phyloP scores from a whole-genome alignment of 1,284 basidiomycete species.

The Trichosporon sp. region DNA sequence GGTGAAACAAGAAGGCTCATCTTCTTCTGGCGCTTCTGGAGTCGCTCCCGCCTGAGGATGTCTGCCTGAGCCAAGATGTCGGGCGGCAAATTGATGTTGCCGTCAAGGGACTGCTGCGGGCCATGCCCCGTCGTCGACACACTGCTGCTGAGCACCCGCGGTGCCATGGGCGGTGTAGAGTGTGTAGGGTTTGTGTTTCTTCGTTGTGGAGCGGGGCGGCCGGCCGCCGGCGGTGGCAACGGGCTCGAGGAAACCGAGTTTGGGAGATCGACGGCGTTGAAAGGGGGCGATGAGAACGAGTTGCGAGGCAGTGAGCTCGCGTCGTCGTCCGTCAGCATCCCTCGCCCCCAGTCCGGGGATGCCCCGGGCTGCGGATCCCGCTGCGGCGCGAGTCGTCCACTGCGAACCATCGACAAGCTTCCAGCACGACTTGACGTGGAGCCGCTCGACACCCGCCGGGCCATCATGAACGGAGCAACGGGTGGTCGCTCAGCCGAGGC shows the following conservation, averaged over 20 bases:
- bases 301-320: conserved; percentile 1
- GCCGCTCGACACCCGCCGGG: conserved; percentile 18
- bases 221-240: not conserved
- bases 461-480: conserved; percentile 11
- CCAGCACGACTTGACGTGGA: conserved; percentile 40
- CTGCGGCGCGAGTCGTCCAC: conserved; percentile 28
- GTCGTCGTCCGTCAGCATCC: not conserved
- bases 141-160: not conserved
- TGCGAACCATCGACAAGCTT: conserved; percentile 39
- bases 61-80: conserved; percentile 81
- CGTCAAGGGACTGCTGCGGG: not conserved
- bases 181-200: conserved; percentile 35
- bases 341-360: not conserved
- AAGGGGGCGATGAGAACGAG: not conserved
- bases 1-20: conserved; percentile 43
- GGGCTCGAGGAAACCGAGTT: not conserved
- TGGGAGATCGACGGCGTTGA: not conserved
- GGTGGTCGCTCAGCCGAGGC: not conserved
- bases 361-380: conserved; percentile 7
- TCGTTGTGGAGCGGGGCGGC: conserved; percentile 25
- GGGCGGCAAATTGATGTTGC: conserved; percentile 12
- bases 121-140: not conserved
- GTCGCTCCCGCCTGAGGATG: conserved; percentile 69
- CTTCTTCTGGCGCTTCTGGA: conserved; percentile 55
- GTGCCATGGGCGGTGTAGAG: conserved; percentile 11